Percentiles rank a stretch among this genome's conserved stretches.
Evolutionary conservation across 2,329 filamentous ascomycete species (phyloP).

Genomic region (Chaetoscypha palmicola): DNA sequence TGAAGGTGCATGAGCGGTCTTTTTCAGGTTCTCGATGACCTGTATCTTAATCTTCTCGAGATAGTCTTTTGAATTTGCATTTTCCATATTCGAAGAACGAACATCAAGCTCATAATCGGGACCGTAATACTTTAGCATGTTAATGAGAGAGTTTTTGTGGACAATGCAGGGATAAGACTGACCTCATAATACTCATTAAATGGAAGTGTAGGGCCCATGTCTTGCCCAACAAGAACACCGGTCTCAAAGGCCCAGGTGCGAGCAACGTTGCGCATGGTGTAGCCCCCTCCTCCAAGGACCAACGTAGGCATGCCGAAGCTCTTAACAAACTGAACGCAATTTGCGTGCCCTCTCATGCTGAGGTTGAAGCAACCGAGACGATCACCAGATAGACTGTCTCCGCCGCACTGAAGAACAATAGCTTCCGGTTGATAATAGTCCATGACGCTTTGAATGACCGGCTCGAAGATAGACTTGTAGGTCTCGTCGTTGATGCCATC

Average conservation of each 20-base stretch:
- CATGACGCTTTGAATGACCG: slow-evolving; percentile 82
- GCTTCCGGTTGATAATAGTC: slow-evolving; percentile 82
- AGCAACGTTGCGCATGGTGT: slow-evolving; percentile 95
- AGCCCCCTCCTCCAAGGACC: slow-evolving; percentile 92
- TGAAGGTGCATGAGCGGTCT: slow-evolving; percentile 78
- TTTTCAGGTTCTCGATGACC: slow-evolving; percentile 79
- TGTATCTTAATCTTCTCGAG: slow-evolving; percentile 74
- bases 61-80: slow-evolving; percentile 78
- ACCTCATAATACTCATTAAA: slow-evolving; percentile 94
- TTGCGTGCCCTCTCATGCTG: slow-evolving; percentile 92
- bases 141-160: neutral
- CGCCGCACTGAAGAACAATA: slow-evolving; percentile 92
- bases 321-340: slow-evolving; percentile 89
- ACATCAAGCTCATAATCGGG: slow-evolving; percentile 89
- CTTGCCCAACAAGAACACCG: slow-evolving; percentile 75
- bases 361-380: slow-evolving; percentile 94
- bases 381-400: slow-evolving; percentile 90
- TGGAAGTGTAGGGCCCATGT: slow-evolving; percentile 75
- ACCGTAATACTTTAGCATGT: slow-evolving; percentile 65
- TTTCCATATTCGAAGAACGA: slow-evolving; percentile 80
- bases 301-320: slow-evolving; percentile 76
- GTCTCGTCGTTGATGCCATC: slow-evolving; percentile 86
- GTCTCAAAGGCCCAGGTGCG: slow-evolving; percentile 98
- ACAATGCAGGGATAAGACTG: slow-evolving; percentile 20
- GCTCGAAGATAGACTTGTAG: slow-evolving; percentile 86